Evolutionary conservation across 306 rosid species (phyloP), one percentile per base, ranked within the genome.

Genomic region (Castanea crenata): DNA sequence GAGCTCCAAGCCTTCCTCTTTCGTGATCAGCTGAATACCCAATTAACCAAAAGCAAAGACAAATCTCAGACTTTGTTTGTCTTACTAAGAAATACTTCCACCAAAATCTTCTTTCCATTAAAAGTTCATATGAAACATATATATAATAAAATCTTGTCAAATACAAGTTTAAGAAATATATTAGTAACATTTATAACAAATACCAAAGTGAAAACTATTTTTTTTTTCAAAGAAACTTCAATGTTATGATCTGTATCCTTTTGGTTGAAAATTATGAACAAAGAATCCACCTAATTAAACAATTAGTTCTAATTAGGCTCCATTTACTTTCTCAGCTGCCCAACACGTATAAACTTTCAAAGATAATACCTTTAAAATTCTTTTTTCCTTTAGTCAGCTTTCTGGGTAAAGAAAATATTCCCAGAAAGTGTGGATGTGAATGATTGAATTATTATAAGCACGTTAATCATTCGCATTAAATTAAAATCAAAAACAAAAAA

Each of bases 1-100:
- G 61, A 96, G 82, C 88, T 67, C 96, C 89, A 96, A 87, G 6
- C 96, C 96, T 83, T 96, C 99, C 84, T 93, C 96, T 80, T 81
- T 93, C 1, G 99, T 91, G 23, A 96, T 84, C 83, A 96, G 92
- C 99, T 96, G 85, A 73, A 77, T 21, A 31, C 57, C 80, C 68
- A 81, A 72, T 62, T 55, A 71, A 70, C 77, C 16, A 58, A 84
- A 85, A 79, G 27, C 56, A 74, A 79, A 5, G 54, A 49, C 54
- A 15, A 75, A 63, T 77, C 78, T 81, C 20, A 72, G 73, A 70
- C 35, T 38, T 55, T 52, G 57, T 52, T 57, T 20, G 73, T 9
- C 70, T 69, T 46, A 18, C 38, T 1, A 74, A 19, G 61, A 71
- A 74, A 85, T 5, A 27, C 52, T 62, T 63, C 52, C 78, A 79